These are phyloP conservation scores for Trichoderma aggressivum DNA, from an alignment of 2,329 filamentous ascomycete genomes.

Conservation along the genomic window DNA sequence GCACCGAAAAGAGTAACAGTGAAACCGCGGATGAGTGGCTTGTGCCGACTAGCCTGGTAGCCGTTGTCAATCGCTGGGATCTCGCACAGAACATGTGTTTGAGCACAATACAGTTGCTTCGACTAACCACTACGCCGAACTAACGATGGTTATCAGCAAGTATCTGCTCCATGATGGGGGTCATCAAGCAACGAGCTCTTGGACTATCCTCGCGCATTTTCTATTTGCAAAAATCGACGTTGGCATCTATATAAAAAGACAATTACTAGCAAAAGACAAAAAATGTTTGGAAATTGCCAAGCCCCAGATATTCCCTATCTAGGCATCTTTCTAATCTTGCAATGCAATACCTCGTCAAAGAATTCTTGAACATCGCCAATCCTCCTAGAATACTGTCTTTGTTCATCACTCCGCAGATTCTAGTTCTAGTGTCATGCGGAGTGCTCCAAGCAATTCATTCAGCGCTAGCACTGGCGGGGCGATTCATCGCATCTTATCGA, in stretches of 20 bases:
- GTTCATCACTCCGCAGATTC: background rate
- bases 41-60: background rate
- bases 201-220: no score
- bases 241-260: background rate
- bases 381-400: no score
- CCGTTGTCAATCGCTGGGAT: background rate
- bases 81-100: background rate
- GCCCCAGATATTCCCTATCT: background rate
- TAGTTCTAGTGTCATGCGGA: background rate
- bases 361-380: background rate
- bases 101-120: background rate
- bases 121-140: background rate
- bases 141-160: background rate
- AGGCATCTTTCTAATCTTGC: background rate
- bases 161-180: background rate
- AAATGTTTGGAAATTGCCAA: background rate
- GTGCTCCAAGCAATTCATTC: background rate
- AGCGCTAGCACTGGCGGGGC: background rate
- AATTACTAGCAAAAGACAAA: background rate
- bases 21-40: background rate
- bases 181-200: background rate
- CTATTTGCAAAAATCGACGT: no score
- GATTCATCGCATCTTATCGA: constrained; percentile 9
- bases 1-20: background rate
- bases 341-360: background rate